Conservation (phyloP, 2,329 filamentous ascomycete species). For the Beauveria pseudobassiana region DNA sequence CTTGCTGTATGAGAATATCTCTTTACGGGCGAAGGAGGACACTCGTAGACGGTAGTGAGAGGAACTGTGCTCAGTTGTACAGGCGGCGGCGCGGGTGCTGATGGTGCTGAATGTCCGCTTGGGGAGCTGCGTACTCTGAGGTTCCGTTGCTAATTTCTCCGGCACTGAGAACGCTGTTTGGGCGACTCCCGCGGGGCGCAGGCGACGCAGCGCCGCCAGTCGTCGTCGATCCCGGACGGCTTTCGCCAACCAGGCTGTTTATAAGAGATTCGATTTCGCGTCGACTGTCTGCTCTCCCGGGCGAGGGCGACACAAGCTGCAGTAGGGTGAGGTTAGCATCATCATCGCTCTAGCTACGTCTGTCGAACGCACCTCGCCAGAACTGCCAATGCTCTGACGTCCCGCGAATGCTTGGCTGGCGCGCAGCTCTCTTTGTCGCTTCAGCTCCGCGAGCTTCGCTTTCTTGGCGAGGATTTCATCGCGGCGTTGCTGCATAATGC, state of each 20-base stretch:
- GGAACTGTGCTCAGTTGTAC: constrained; percentile 70
- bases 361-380: constrained; percentile 56
- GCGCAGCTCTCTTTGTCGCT: constrained; percentile 80
- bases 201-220: constrained; percentile 59
- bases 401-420: constrained; percentile 65
- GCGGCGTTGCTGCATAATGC: constrained; percentile 68
- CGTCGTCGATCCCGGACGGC: constrained; percentile 60
- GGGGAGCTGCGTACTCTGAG: constrained; percentile 49
- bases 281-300: constrained; percentile 59
- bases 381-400: constrained; percentile 60
- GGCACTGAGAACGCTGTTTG: constrained; percentile 78
- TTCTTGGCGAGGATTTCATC: constrained; percentile 96
- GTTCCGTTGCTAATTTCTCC: constrained; percentile 72
- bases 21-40: constrained; percentile 65
- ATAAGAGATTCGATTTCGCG: constrained; percentile 82
- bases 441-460: constrained; percentile 93
- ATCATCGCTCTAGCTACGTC: constrained; percentile 6
- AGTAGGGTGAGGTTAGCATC: constrained; percentile 15
- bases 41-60: constrained; percentile 73
- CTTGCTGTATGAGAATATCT: constrained; percentile 95
- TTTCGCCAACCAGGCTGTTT: constrained; percentile 72
- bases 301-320: constrained; percentile 57
- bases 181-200: constrained; percentile 63
- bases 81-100: constrained; percentile 16
- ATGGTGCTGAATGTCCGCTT: constrained; percentile 34